A percentile compares a stretch with the other conserved stretches of the same genome.
Conservation (phyloP, 352 stramenopile species). For the Globisporangium paddicum region DNA sequence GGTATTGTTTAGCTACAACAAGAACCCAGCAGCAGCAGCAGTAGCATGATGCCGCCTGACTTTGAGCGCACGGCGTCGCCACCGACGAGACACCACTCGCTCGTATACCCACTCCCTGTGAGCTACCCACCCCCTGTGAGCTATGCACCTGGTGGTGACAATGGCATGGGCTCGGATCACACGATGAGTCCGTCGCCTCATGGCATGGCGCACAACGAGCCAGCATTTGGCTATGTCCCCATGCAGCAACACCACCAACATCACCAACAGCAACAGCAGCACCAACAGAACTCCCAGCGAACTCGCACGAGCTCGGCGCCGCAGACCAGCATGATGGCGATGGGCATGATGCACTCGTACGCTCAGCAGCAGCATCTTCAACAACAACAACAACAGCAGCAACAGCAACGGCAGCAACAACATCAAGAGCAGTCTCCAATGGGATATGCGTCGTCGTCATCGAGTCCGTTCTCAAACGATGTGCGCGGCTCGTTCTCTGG, state of each 20-base stretch:
- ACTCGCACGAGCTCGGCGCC: conserved; percentile 8
- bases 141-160: conserved; percentile 18
- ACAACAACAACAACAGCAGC: conserved; percentile 1
- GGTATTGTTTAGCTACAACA: not conserved
- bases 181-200: conserved; percentile 11
- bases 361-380: conserved; percentile 3
- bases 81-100: conserved; percentile 35
- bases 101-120: conserved; percentile 35
- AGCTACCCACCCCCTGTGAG: conserved; percentile 32
- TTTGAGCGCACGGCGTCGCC: conserved; percentile 38
- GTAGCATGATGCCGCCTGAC: conserved; percentile 20
- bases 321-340: conserved; percentile 2
- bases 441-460: conserved; percentile 2
- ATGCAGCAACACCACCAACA: conserved; percentile 30
- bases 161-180: conserved; percentile 20
- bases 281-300: not conserved
- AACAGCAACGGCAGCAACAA: conserved; percentile 4
- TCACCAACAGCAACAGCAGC: conserved; percentile 20
- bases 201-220: conserved; percentile 22
- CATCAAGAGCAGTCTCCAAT: conserved; percentile 7
- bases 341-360: conserved; percentile 24
- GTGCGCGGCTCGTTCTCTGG: conserved; percentile 8
- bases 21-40: conserved; percentile 4
- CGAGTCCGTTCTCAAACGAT: conserved; percentile 10
- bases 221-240: conserved; percentile 40